A percentile compares a stretch with the other conserved stretches of the same genome.
Evolutionary conservation across 2,329 filamentous ascomycete genomes (phyloP).

Genomic region (Capronia epimyces): DNA sequence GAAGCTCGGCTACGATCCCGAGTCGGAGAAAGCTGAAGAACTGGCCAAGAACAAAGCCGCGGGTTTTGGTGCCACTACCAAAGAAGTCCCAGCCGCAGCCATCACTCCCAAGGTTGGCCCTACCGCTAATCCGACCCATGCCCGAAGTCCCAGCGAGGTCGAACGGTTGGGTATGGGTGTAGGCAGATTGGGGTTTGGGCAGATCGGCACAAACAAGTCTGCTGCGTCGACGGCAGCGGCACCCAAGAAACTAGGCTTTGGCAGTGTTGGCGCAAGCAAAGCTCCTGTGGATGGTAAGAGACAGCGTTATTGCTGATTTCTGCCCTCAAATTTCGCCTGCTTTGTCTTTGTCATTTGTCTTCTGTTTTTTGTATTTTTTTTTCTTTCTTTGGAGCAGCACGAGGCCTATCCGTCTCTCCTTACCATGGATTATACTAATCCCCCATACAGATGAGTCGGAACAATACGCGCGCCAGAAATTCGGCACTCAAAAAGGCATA

Average conservation of each 20-base stretch:
- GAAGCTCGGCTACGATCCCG: conserved; percentile 90
- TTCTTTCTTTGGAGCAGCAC: conserved; percentile 33
- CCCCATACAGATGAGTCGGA: conserved; percentile 60
- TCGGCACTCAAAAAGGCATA: conserved; percentile 88
- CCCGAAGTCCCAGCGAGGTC: conserved; percentile 65
- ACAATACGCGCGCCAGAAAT: conserved; percentile 78
- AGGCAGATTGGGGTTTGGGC: conserved; percentile 77
- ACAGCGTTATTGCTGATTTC: background rate
- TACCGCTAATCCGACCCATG: conserved; percentile 52
- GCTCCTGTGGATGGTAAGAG: conserved; percentile 61
- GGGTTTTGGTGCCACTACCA: conserved; percentile 34
- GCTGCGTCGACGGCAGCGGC: conserved; percentile 46
- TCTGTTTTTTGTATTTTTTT: too few relatives aligned
- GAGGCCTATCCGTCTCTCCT: background rate
- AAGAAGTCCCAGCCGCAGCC: conserved; percentile 66
- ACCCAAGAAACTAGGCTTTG: conserved; percentile 78
- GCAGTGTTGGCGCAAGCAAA: conserved; percentile 72
- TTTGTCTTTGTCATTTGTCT: too few relatives aligned
- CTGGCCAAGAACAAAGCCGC: conserved; percentile 36
- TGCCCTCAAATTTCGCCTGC: background rate
- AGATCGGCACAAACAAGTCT: conserved; percentile 55
- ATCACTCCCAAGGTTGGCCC: conserved; percentile 60
- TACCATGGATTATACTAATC: background rate
- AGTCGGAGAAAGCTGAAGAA: conserved; percentile 63
- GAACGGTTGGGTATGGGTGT: conserved; percentile 89